phyloP scores from a whole-genome alignment of 495 filamentous ascomycete genomes.

The Ascodesmis nigricans region DNA sequence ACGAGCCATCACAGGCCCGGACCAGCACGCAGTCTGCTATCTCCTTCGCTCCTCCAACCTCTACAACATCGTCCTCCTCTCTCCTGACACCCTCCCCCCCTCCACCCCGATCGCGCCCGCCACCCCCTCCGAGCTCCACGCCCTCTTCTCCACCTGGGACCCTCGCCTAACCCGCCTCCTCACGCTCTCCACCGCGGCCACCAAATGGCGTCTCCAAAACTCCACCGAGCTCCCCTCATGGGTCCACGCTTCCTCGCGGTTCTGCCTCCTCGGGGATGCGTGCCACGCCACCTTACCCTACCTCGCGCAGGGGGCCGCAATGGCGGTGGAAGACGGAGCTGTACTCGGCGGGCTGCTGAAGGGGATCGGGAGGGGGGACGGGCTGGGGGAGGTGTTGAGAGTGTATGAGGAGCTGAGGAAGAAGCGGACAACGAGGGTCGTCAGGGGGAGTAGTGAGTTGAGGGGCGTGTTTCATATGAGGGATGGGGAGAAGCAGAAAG shows the following conservation, averaged over 20 bases:
- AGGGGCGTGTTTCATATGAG: slow-evolving; percentile 37
- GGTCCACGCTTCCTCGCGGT: slow-evolving; percentile 23
- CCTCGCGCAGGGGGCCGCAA: slow-evolving; percentile 38
- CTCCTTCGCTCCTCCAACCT: slow-evolving; percentile 29
- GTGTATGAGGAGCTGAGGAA: slow-evolving; percentile 41
- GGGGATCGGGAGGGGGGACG: slow-evolving; percentile 20
- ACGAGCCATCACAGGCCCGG: slow-evolving; percentile 23
- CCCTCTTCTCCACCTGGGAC: slow-evolving; percentile 32
- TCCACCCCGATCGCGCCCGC: slow-evolving; percentile 26
- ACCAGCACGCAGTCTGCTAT: slow-evolving; percentile 36
- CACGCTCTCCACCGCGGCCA: slow-evolving; percentile 26
- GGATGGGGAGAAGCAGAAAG: slow-evolving; percentile 33
- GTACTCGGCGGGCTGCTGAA: slow-evolving; percentile 28
- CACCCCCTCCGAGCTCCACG: slow-evolving; percentile 28
- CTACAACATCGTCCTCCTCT: slow-evolving; percentile 37
- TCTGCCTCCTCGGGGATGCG: slow-evolving; percentile 32
- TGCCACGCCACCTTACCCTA: slow-evolving; percentile 51
- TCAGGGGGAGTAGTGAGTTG: slow-evolving; percentile 30
- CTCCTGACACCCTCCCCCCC: slow-evolving; percentile 30
- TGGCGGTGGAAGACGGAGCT: slow-evolving; percentile 33
- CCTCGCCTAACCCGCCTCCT: slow-evolving; percentile 29
- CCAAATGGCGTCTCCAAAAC: slow-evolving; percentile 32
- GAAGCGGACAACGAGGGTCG: slow-evolving; percentile 34
- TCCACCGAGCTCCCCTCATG: slow-evolving; percentile 22
- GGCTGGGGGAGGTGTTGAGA: slow-evolving; percentile 29